Evolutionary conservation across 2,329 filamentous ascomycete species (phyloP).

Genomic region (Zarea fungicola): DNA sequence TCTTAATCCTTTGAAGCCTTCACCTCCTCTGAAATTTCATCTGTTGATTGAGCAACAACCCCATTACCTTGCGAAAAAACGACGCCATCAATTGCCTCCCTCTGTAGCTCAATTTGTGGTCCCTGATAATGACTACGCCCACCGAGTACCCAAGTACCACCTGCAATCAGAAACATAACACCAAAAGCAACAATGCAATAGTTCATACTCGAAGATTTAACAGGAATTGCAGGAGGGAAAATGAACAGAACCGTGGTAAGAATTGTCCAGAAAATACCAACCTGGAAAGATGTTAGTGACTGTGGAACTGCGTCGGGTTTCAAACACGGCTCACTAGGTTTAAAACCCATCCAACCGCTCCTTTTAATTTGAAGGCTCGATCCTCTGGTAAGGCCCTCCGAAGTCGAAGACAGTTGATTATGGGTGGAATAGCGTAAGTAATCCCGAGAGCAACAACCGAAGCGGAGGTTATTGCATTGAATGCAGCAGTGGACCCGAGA

Average conservation of each 20-base stretch:
- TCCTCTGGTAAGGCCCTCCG: neutral
- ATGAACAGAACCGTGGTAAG: constrained; percentile 59
- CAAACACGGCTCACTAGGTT: neutral
- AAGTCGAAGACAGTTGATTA: constrained; percentile 49
- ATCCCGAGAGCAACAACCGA: constrained; percentile 68
- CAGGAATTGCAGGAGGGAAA: constrained; percentile 33
- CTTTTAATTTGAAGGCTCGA: neutral
- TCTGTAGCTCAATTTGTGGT: neutral
- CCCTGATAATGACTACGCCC: constrained; percentile 40
- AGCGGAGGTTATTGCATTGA: constrained; percentile 66
- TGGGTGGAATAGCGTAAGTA: constrained; percentile 68
- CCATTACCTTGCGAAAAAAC: neutral
- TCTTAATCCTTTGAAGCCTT: too few relatives aligned
- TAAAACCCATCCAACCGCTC: neutral
- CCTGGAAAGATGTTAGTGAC: constrained; percentile 10
- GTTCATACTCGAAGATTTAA: constrained; percentile 64
- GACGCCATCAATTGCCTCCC: neutral
- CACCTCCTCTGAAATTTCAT: neutral
- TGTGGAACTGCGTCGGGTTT: neutral
- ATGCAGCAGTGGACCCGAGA: constrained; percentile 58
- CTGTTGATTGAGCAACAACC: neutral
- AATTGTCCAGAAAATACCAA: constrained; percentile 58
- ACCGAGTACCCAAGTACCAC: constrained; percentile 40
- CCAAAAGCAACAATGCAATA: constrained; percentile 45
- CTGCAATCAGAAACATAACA: constrained; percentile 40